phyloP scores from a whole-genome alignment of 139 green algal species.

The Edaphochlamys debaryana region DNA sequence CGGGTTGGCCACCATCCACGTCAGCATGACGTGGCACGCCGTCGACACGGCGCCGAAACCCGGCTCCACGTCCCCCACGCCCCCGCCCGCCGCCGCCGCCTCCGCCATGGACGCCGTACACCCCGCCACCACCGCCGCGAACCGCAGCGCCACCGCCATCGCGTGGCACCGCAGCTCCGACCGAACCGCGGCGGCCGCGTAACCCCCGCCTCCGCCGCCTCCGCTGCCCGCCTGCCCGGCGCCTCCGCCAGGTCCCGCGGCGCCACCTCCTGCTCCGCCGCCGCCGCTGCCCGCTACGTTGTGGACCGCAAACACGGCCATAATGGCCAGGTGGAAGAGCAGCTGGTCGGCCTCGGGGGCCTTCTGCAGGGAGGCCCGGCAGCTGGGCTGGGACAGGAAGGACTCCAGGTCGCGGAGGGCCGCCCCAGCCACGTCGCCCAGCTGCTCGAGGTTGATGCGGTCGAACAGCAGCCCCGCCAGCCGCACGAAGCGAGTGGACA shows the following conservation, averaged over 20 bases:
- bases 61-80: constrained; percentile 28
- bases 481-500: constrained; percentile 55
- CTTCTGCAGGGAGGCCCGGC: constrained; percentile 7
- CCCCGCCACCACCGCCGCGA: constrained; percentile 5
- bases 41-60: constrained; percentile 23
- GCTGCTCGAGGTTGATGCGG: constrained; percentile 68
- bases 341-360: constrained; percentile 41
- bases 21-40: constrained; percentile 30
- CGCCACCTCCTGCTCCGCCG: background rate
- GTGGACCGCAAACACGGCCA: constrained; percentile 47
- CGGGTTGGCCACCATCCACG: constrained; percentile 32
- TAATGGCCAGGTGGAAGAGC: constrained; percentile 57
- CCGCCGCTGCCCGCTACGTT: constrained; percentile 11
- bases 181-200: background rate
- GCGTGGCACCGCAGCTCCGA: constrained; percentile 4
- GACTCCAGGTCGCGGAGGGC: background rate
- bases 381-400: background rate
- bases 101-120: constrained; percentile 22
- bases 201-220: background rate
- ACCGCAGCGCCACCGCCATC: constrained; percentile 5
- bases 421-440: background rate
- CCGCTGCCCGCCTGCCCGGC: background rate
- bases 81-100: constrained; percentile 18
- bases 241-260: background rate
- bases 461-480: constrained; percentile 73